Evolutionary conservation across 768 basidiomycete genomes (phyloP).

Genomic region (Dentipellis sp.): DNA sequence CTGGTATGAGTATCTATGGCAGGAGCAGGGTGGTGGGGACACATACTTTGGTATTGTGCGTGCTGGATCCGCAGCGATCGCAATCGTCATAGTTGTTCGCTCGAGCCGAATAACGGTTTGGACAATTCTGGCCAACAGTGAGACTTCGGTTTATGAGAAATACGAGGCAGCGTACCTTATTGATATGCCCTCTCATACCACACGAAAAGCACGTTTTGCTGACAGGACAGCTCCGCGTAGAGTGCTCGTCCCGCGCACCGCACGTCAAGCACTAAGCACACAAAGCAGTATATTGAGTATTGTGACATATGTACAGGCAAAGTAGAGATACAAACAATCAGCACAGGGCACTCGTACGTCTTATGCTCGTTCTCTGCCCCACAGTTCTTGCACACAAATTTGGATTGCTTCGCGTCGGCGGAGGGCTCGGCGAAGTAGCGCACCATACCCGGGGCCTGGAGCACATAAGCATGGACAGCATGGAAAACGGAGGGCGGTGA

Average conservation of each 20-base stretch:
- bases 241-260: conserved; percentile 72
- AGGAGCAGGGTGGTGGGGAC: not conserved
- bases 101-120: conserved; percentile 40
- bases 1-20: not conserved
- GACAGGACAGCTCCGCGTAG: conserved; percentile 69
- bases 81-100: conserved; percentile 37
- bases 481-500: not conserved
- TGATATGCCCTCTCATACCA: conserved; percentile 80
- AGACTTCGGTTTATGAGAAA: not conserved
- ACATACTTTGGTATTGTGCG: conserved; percentile 57
- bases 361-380: conserved; percentile 67
- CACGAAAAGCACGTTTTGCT: conserved; percentile 75
- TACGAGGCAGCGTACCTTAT: conserved; percentile 33
- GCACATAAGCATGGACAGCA: not conserved
- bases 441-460: conserved; percentile 36
- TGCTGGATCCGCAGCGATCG: conserved; percentile 57
- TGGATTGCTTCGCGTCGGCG: conserved; percentile 30
- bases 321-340: conserved; percentile 44
- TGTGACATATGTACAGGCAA: not conserved
- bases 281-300: not conserved
- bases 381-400: conserved; percentile 67
- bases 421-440: conserved; percentile 57
- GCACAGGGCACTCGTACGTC: conserved; percentile 56
- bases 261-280: conserved; percentile 63
- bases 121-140: conserved; percentile 45